A percentile compares a stretch with the other conserved stretches of the same genome.
These are phyloP conservation scores for Phytophthora parvispora DNA, from an alignment of 352 stramenopile genomes.

Conservation along the genomic window DNA sequence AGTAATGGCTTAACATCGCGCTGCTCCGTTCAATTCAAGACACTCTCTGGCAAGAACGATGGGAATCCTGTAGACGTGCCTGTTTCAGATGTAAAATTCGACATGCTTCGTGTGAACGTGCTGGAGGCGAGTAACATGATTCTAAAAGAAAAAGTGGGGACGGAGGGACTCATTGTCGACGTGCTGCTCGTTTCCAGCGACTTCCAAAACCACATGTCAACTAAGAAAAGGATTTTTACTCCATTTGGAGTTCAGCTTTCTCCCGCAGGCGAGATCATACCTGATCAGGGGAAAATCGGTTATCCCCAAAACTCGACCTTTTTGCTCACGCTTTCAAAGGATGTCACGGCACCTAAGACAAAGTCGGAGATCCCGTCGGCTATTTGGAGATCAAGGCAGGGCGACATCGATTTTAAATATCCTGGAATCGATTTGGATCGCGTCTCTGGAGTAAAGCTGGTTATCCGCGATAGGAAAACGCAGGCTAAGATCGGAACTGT, in stretches of 20 bases:
- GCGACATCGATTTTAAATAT: conserved; percentile 43
- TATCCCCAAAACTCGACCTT: conserved; percentile 47
- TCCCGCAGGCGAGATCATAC: conserved; percentile 52
- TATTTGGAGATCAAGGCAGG: background rate
- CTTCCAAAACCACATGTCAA: conserved; percentile 34
- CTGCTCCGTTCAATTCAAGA: conserved; percentile 5
- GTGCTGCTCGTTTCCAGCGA: conserved; percentile 64
- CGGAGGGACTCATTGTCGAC: conserved; percentile 43
- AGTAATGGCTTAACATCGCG: background rate
- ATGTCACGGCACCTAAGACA: background rate
- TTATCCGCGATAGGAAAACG: conserved; percentile 36
- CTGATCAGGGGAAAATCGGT: conserved; percentile 20
- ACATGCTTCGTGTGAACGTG: conserved; percentile 54
- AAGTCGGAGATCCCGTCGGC: background rate
- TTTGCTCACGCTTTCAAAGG: conserved; percentile 6
- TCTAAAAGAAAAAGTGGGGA: conserved; percentile 41
- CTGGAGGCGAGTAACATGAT: conserved; percentile 63
- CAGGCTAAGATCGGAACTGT: conserved; percentile 46
- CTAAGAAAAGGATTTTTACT: conserved; percentile 31
- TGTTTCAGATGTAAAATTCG: conserved; percentile 52
- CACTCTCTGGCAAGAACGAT: background rate
- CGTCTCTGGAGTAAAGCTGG: conserved; percentile 46
- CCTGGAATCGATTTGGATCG: conserved; percentile 56
- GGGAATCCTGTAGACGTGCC: conserved; percentile 22
- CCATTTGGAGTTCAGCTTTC: conserved; percentile 56